Evolutionary conservation across 768 basidiomycete genomes (phyloP), one percentile per base, ranked within the genome.

Genomic region (Suillus paluster): DNA sequence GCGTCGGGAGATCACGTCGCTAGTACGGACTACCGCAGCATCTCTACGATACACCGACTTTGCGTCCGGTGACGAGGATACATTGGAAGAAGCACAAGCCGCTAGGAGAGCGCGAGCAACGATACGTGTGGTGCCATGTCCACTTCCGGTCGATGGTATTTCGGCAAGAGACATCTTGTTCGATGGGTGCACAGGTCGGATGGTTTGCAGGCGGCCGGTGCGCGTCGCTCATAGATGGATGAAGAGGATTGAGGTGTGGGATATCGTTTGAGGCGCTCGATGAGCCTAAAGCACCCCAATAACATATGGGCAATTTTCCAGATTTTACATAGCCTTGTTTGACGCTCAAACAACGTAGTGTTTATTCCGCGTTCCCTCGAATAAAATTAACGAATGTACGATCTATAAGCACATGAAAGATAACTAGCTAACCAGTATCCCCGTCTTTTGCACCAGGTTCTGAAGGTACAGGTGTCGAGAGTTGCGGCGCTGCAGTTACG

Each of bases 401-500:
- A 27, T 55, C 33, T 55, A 55, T 55, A 25, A 54, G 25, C 54
- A 55, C 54, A 19, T 23, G 38, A 39, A 25, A 39, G 39, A 55
- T 34, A 55, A 55, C 54, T 55, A 55, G 54, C 74, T 81, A 92
- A 64, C 90, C 90, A 46, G 84, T 89, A 71, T 92, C 90, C 58
- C 87, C 89, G 67, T 91, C 89, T 76, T 91, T 91, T 62, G 83
- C 80, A 69, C 84, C 81, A 63, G 81, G 74, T 82, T 86, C 83
- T 86, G 90, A 85, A 71, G 85, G 80, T 58, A 79, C 70, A 14
- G 80, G 75, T 6, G 75, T 72, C 12, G 78, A 65, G 27, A 82
- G 69, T n/a, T 74, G 66, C 56, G 79, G 73, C 49, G 77, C 63
- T 34, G 69, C 59, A 30, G 70, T 63, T 17, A 68, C 58, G 23